A percentile compares a stretch with the other conserved stretches of the same genome.
Conservation (phyloP, 2,329 filamentous ascomycete genomes). For the Fusarium kyushuense region DNA sequence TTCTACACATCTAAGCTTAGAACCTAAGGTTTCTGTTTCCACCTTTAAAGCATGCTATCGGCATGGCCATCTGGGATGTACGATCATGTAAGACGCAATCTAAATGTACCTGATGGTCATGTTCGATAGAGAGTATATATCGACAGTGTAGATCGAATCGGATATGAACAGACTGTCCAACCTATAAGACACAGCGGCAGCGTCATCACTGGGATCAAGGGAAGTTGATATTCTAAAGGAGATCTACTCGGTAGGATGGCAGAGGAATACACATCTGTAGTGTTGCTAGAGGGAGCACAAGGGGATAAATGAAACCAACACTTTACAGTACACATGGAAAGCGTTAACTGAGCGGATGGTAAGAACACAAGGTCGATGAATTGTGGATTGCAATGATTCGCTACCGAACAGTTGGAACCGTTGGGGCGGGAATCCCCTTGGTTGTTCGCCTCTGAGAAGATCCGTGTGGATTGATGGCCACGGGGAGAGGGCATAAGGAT, state of each 20-base stretch:
- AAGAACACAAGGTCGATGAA: neutral
- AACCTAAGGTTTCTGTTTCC: neutral
- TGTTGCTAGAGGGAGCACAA: neutral
- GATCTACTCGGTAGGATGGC: too few species aligned
- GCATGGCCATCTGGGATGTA: neutral
- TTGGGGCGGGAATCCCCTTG: slow-evolving; percentile 28
- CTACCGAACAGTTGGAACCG: slow-evolving; percentile 34
- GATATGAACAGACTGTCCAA: slow-evolving; percentile 1
- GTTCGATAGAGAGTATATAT: neutral
- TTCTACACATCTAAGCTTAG: neutral
- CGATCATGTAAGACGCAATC: neutral
- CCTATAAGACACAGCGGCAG: neutral
- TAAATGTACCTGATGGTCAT: neutral
- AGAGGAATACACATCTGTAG: too few species aligned
- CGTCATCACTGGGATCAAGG: neutral
- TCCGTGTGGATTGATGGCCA: slow-evolving; percentile 4
- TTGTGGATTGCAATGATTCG: slow-evolving; percentile 6
- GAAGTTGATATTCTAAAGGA: slow-evolving; percentile 1
- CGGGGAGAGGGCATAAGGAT: slow-evolving; percentile 16
- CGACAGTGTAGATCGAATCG: neutral
- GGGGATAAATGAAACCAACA: neutral
- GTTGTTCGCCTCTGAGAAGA: slow-evolving; percentile 16
- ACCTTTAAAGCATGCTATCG: neutral
- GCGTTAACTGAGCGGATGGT: neutral
- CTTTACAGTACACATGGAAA: neutral